A percentile compares a stretch with the other conserved stretches of the same genome.
phyloP scores from a whole-genome alignment of 2,329 filamentous ascomycete genomes.

The Rhexocercosporidium sp. region DNA sequence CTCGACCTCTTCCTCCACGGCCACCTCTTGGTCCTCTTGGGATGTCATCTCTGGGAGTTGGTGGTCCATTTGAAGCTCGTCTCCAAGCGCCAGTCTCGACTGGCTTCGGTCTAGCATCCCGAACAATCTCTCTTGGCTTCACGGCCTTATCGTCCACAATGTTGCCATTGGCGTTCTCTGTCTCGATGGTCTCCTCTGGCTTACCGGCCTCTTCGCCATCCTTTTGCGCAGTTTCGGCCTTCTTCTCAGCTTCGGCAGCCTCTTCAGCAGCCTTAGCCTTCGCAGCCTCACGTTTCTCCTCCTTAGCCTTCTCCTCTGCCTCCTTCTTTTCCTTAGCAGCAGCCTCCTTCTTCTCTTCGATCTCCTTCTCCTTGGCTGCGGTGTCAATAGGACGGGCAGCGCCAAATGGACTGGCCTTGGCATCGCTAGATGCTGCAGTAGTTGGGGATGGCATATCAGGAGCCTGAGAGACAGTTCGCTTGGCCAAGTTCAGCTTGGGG shows the following conservation, averaged over 20 bases:
- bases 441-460: slow-evolving; percentile 57
- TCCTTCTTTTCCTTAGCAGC: slow-evolving; percentile 80
- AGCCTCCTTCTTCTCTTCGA: slow-evolving; percentile 85
- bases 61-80: slow-evolving; percentile 51
- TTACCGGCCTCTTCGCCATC: slow-evolving; percentile 40
- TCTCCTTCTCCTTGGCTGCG: slow-evolving; percentile 82
- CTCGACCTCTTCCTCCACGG: slow-evolving; percentile 50
- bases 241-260: slow-evolving; percentile 38
- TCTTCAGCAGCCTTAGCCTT: slow-evolving; percentile 46
- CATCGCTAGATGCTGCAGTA: slow-evolving; percentile 57
- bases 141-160: slow-evolving; percentile 55
- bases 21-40: slow-evolving; percentile 50
- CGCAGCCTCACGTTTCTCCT: slow-evolving; percentile 67
- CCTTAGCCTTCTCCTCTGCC: slow-evolving; percentile 57
- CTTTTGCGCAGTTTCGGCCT: slow-evolving; percentile 41
- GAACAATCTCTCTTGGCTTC: slow-evolving; percentile 52
- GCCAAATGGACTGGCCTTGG: slow-evolving; percentile 92
- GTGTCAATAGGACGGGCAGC: slow-evolving; percentile 95
- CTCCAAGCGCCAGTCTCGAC: slow-evolving; percentile 67
- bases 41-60: slow-evolving; percentile 46
- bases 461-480: slow-evolving; percentile 86
- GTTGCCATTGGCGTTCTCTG: slow-evolving; percentile 43
- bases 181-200: slow-evolving; percentile 40
- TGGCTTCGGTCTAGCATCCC: slow-evolving; percentile 58
- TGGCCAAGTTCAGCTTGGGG: slow-evolving; percentile 85